These are phyloP conservation scores for Plantago major DNA, from an alignment of 257 asterid species.

Conservation along the genomic window DNA sequence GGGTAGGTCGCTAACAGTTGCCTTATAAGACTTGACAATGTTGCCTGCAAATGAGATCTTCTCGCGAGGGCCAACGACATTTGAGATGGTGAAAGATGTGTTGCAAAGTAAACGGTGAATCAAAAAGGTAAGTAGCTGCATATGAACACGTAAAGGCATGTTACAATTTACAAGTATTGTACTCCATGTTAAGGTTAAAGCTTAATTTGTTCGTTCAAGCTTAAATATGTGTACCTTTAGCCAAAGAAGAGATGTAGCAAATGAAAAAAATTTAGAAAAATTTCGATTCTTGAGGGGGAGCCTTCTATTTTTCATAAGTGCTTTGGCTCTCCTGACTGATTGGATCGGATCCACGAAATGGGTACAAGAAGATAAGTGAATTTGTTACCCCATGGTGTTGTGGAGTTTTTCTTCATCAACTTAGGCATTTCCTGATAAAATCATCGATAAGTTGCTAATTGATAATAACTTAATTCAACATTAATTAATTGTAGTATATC, in stretches of 20 bases:
- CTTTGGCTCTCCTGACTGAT: conserved; percentile 54
- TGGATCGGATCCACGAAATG: conserved; percentile 48
- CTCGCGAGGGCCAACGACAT: conserved; percentile 67
- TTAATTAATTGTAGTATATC: background rate
- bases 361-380: conserved; percentile 69
- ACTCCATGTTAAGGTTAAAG: too few relatives aligned
- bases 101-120: conserved; percentile 60
- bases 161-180: background rate
- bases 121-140: conserved; percentile 50
- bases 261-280: conserved; percentile 46
- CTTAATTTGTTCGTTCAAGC: too few relatives aligned
- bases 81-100: conserved; percentile 72
- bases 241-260: conserved; percentile 37
- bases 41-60: conserved; percentile 54
- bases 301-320: conserved; percentile 71
- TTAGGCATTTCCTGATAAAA: conserved; percentile 41
- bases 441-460: too few relatives aligned
- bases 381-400: conserved; percentile 56
- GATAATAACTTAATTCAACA: too few relatives aligned
- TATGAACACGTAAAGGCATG: background rate
- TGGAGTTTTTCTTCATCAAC: conserved; percentile 29
- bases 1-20: conserved; percentile 47
- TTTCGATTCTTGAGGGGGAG: conserved; percentile 56
- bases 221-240: conserved; percentile 32
- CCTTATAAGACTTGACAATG: conserved; percentile 47